phyloP scores from a whole-genome alignment of 2,329 filamentous ascomycete genomes.

The Alternaria novae-zelandiae region DNA sequence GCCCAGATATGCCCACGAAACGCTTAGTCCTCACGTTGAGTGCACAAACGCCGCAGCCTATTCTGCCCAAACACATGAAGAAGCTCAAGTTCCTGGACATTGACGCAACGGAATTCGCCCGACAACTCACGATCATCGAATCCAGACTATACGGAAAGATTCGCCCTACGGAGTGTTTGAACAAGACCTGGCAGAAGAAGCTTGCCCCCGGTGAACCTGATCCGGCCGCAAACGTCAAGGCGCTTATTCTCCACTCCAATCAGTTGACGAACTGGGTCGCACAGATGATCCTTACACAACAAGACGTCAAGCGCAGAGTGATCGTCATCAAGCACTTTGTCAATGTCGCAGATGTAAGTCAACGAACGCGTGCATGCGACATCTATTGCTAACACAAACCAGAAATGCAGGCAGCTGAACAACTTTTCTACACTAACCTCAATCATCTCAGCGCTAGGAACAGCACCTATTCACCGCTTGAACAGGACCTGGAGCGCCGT shows the following conservation, averaged over 20 bases:
- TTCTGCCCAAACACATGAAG: conserved; percentile 99
- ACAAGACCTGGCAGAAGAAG: conserved; percentile 99
- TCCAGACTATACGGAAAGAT: conserved; percentile 95
- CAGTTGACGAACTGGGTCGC: conserved; percentile 99
- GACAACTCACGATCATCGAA: conserved; percentile 96
- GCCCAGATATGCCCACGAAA: conserved; percentile 85
- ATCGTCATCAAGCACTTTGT: conserved; percentile 99
- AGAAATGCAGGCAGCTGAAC: conserved; percentile 94
- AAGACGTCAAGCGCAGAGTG: conserved; percentile 93
- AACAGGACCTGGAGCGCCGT: conserved; percentile 95
- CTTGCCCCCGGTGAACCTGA: conserved; percentile 79
- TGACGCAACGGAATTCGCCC: conserved; percentile 93
- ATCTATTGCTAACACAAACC: conserved; percentile 29
- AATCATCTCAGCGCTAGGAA: conserved; percentile 94
- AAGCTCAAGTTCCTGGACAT: conserved; percentile 99
- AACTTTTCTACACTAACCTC: conserved; percentile 98
- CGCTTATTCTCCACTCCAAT: conserved; percentile 95
- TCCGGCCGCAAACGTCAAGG: conserved; percentile 92
- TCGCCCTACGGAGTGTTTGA: conserved; percentile 92
- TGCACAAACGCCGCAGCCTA: conserved; percentile 81
- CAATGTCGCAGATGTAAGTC: conserved; percentile 86
- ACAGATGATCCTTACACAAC: conserved; percentile 96
- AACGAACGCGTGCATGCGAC: not conserved
- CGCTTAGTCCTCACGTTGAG: conserved; percentile 86
- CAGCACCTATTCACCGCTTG: conserved; percentile 91